These are phyloP conservation scores for Phytophthora macrochlamydospora DNA, from an alignment of 352 stramenopile genomes.

Conservation along the genomic window DNA sequence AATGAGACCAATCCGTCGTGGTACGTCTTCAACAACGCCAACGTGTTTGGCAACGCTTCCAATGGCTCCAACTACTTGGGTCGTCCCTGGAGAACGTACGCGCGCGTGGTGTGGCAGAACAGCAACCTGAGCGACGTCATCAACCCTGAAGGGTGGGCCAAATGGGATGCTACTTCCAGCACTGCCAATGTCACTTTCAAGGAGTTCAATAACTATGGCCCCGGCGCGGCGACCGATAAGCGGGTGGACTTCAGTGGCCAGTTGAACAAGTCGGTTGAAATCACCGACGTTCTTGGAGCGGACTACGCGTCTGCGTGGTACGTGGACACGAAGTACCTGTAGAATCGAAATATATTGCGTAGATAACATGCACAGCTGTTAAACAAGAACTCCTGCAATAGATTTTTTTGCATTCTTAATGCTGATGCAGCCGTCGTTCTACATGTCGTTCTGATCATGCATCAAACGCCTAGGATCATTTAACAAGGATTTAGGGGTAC, in stretches of 20 bases:
- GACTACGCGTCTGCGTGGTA: constrained; percentile 25
- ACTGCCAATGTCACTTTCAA: constrained; percentile 23
- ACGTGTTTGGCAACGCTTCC: constrained; percentile 22
- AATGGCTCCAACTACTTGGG: constrained; percentile 21
- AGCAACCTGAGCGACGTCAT: constrained; percentile 25
- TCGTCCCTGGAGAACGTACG: constrained; percentile 22
- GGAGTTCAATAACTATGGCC: constrained; percentile 29
- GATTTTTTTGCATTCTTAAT: background rate
- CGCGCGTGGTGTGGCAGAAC: constrained; percentile 27
- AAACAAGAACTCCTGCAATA: background rate
- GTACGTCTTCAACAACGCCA: constrained; percentile 30
- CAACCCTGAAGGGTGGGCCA: constrained; percentile 25
- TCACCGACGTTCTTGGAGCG: constrained; percentile 21
- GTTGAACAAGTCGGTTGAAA: constrained; percentile 17
- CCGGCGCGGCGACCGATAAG: constrained; percentile 10
- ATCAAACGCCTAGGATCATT: no score
- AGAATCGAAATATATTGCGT: background rate
- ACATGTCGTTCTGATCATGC: no score
- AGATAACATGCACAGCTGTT: no score
- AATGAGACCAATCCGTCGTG: constrained; percentile 11
- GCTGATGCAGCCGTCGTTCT: no score
- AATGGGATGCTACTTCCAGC: constrained; percentile 23
- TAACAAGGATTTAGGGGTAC: no score
- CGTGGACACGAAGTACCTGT: constrained; percentile 28
- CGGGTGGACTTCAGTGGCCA: constrained; percentile 25